phyloP scores from a whole-genome alignment of 2,329 filamentous ascomycete genomes.

The Ascochyta rabiei region DNA sequence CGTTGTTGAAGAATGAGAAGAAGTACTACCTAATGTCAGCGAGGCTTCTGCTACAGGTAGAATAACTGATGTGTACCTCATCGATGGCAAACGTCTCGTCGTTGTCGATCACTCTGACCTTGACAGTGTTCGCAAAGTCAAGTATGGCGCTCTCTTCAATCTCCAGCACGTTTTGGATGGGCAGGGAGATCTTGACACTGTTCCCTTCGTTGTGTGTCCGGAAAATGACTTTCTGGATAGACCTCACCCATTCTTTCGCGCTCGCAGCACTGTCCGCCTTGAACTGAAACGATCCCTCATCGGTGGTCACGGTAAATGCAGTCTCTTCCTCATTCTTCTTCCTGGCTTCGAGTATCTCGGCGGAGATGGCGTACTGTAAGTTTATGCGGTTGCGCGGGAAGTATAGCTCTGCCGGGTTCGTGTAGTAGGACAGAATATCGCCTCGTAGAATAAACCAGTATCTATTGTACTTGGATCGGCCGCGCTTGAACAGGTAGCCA shows the following conservation, averaged over 20 bases:
- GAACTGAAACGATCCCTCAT: conserved; percentile 84
- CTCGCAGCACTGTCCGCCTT: conserved; percentile 84
- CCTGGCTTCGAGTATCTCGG: conserved; percentile 72
- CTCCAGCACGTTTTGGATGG: conserved; percentile 86
- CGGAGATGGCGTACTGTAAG: conserved; percentile 87
- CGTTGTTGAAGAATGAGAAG: conserved; percentile 91
- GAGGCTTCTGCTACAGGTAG: not conserved
- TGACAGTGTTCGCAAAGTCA: conserved; percentile 91
- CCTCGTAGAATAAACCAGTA: conserved; percentile 95
- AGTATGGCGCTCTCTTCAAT: conserved; percentile 90
- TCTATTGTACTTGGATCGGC: conserved; percentile 85
- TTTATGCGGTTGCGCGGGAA: conserved; percentile 93
- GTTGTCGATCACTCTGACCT: conserved; percentile 89
- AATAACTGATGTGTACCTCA: conserved; percentile 66
- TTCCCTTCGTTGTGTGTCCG: conserved; percentile 94
- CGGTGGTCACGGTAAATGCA: conserved; percentile 80
- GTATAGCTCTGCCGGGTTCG: conserved; percentile 82
- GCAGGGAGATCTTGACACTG: conserved; percentile 93
- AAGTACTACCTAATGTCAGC: conserved; percentile 69
- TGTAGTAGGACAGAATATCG: conserved; percentile 89
- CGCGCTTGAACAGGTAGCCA: conserved; percentile 85
- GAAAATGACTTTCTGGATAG: conserved; percentile 92
- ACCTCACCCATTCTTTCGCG: conserved; percentile 96
- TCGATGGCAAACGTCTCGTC: conserved; percentile 95
- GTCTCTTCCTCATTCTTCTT: conserved; percentile 73